Conservation (phyloP, 495 filamentous ascomycete species). For the Amniculicola lignicola region DNA sequence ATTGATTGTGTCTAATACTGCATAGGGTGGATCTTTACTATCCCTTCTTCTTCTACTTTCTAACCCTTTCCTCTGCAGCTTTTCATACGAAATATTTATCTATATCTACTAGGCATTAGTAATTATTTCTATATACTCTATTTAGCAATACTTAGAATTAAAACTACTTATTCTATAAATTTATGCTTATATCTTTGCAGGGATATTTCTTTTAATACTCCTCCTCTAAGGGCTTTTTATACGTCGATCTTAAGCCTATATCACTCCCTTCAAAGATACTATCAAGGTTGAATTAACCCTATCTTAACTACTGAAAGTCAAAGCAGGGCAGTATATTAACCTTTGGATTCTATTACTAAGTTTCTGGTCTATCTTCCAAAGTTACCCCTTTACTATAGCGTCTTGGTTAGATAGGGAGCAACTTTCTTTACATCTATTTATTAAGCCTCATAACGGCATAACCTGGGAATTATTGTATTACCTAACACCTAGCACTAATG, state of each 20-base stretch:
- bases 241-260: conserved; percentile 14
- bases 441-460: too few species aligned
- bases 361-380: too few species aligned
- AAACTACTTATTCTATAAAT: conserved; percentile 15
- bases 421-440: too few species aligned
- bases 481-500: too few species aligned
- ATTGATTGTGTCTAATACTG: conserved; percentile 12
- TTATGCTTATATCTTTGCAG: conserved; percentile 16
- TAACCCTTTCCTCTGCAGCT: conserved; percentile 12
- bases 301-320: conserved; percentile 11
- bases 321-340: too few species aligned
- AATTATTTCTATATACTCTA: conserved; percentile 15
- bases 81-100: conserved; percentile 19
- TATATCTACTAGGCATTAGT: conserved; percentile 6
- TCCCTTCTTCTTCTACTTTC: conserved; percentile 12
- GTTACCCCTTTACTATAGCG: too few species aligned
- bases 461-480: too few species aligned
- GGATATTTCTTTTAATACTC: conserved; percentile 12
- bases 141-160: conserved; percentile 15
- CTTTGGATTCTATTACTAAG: conserved; percentile 13
- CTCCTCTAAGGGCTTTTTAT: conserved; percentile 13
- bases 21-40: conserved; percentile 9
- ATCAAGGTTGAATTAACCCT: conserved; percentile 8
- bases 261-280: conserved; percentile 12
- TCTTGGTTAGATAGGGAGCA: too few species aligned